Percentiles rank a stretch among this genome's conserved stretches.
These are phyloP conservation scores for Cordyceps cateniannulata DNA, from an alignment of 2,329 filamentous ascomycete species.

Conservation along the genomic window DNA sequence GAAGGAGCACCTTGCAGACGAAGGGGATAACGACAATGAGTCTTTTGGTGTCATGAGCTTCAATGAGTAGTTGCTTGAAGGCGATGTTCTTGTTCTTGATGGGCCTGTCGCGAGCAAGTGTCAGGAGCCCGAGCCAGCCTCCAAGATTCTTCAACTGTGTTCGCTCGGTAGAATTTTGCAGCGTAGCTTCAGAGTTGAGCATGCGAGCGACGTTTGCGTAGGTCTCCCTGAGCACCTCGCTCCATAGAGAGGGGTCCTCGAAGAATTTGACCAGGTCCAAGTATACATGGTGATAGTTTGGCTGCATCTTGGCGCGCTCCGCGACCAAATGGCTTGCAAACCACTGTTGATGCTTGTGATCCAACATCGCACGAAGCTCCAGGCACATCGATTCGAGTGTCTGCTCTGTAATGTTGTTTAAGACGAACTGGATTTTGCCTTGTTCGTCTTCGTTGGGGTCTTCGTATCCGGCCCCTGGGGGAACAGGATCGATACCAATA, in stretches of 20 bases:
- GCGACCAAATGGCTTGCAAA: slow-evolving; percentile 94
- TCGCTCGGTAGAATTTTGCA: slow-evolving; percentile 78
- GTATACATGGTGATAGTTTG: slow-evolving; percentile 92
- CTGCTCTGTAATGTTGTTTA: slow-evolving; percentile 92
- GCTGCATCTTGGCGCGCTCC: slow-evolving; percentile 92
- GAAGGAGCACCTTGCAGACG: slow-evolving; percentile 88
- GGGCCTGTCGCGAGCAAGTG: slow-evolving; percentile 86
- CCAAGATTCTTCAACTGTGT: slow-evolving; percentile 89
- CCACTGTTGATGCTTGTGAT: slow-evolving; percentile 85
- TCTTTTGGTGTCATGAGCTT: slow-evolving; percentile 88
- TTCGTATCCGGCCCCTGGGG: slow-evolving; percentile 60
- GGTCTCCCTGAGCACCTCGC: slow-evolving; percentile 87
- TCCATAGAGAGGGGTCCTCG: slow-evolving; percentile 71
- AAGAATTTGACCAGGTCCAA: slow-evolving; percentile 82
- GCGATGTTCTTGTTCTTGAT: slow-evolving; percentile 96
- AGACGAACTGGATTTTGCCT: slow-evolving; percentile 88
- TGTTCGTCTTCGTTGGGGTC: slow-evolving; percentile 80
- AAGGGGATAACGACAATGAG: slow-evolving; percentile 92
- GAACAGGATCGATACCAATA: slow-evolving; percentile 66
- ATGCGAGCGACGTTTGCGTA: slow-evolving; percentile 80
- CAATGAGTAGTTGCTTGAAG: slow-evolving; percentile 90
- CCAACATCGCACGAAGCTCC: slow-evolving; percentile 72
- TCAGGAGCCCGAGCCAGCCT: slow-evolving; percentile 87
- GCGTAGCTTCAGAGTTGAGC: slow-evolving; percentile 81
- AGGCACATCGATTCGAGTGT: slow-evolving; percentile 79